Evolutionary conservation across 495 filamentous ascomycete species (phyloP).

Genomic region (Pyrenopolyporus hunteri): DNA sequence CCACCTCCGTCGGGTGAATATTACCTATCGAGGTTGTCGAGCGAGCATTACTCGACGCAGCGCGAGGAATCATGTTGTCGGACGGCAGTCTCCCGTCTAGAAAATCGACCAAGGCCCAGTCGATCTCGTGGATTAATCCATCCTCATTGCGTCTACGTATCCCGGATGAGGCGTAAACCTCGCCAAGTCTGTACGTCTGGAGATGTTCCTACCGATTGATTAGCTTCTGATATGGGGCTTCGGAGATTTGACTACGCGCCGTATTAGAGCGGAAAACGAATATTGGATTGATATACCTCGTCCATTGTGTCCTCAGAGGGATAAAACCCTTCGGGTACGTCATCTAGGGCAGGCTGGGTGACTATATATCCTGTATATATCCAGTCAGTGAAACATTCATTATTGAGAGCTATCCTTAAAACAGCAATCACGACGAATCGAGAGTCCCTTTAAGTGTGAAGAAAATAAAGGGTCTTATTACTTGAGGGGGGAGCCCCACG

Average conservation of each 20-base stretch:
- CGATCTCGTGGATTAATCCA: slow-evolving; percentile 84
- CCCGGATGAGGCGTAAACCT: slow-evolving; percentile 87
- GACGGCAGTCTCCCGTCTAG: slow-evolving; percentile 70
- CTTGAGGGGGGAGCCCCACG: slow-evolving; percentile 21
- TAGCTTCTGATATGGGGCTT: neutral
- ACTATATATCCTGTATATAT: slow-evolving; percentile 60
- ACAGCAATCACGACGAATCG: no score
- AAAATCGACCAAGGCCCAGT: slow-evolving; percentile 93
- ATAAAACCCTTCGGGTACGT: slow-evolving; percentile 82
- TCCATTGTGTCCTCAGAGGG: slow-evolving; percentile 55
- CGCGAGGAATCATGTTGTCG: slow-evolving; percentile 63
- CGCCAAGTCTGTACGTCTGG: slow-evolving; percentile 75
- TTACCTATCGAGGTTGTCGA: slow-evolving; percentile 30
- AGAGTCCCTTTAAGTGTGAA: no score
- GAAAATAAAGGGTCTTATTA: slow-evolving; percentile 2
- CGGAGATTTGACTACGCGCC: no score
- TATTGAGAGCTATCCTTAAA: neutral
- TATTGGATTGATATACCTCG: slow-evolving; percentile 37
- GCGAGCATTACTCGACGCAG: slow-evolving; percentile 55
- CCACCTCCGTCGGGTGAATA: slow-evolving; percentile 52
- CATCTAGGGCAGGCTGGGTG: slow-evolving; percentile 87
- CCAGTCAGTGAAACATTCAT: slow-evolving; percentile 17
- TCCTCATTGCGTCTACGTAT: slow-evolving; percentile 70
- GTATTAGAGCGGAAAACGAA: no score
- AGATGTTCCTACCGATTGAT: slow-evolving; percentile 64